These are phyloP conservation scores for Lactarius quietus DNA, from an alignment of 768 basidiomycete genomes.

Conservation along the genomic window DNA sequence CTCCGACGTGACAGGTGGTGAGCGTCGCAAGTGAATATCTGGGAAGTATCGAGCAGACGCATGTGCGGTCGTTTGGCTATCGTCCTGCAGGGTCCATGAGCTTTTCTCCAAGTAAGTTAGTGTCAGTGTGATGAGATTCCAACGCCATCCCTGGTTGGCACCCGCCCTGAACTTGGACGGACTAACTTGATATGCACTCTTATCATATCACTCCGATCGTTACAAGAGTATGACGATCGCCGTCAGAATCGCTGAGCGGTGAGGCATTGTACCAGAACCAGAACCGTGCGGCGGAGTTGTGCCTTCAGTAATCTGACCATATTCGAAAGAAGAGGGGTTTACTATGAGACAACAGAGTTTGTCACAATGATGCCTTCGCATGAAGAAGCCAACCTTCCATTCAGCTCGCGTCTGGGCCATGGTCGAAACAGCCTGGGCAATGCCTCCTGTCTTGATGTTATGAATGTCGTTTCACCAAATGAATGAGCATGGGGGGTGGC, in stretches of 20 bases:
- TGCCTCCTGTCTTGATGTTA: background rate
- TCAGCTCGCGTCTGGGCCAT: slow-evolving; percentile 1
- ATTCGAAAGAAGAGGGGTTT: background rate
- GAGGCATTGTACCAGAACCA: too few relatives aligned
- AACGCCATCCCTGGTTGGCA: background rate
- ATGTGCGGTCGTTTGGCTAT: background rate
- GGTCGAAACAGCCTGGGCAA: background rate
- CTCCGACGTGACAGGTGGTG: background rate
- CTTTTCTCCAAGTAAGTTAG: background rate
- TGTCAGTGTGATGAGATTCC: background rate
- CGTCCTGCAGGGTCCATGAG: background rate
- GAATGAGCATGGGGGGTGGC: background rate
- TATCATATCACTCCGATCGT: background rate
- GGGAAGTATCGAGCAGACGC: background rate
- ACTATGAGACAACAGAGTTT: background rate
- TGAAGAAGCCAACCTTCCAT: background rate
- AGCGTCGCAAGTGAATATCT: background rate
- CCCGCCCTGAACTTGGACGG: too few relatives aligned
- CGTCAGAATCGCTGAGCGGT: background rate
- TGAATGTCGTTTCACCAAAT: slow-evolving; percentile 14
- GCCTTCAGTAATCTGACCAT: background rate
- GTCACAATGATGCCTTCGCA: slow-evolving; percentile 3
- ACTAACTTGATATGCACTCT: background rate
- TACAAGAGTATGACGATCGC: background rate
- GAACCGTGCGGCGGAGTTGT: too few relatives aligned